Base-by-base conservation (phyloP, 2,329 filamentous ascomycete genomes). In the Aquanectria penicillioides region DNA sequence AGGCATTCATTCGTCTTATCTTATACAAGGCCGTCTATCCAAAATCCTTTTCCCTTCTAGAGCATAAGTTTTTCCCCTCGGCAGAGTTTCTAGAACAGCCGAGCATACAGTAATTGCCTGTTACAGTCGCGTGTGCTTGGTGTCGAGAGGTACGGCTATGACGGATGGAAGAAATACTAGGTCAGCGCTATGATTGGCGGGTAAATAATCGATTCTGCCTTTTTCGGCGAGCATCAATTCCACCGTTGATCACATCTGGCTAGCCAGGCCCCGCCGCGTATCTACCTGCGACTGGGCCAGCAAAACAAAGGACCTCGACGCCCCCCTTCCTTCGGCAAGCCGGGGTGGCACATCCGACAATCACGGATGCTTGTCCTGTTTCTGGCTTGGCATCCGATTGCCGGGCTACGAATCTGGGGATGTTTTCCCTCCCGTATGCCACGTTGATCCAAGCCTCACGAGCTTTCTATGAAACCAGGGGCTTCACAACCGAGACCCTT, bases 341-440 rank as follows among this genome's bases (percentile, higher is more conserved):
- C 28, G 11, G 26, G 41, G 17, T 33, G 17, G 10, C 17, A 13
- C 28, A 31, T 23, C 28, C 41, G 41, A 33, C 7, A 23, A 3
- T 11, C 6, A 33, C 18, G 41, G 26, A 20, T 33, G 11, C 41
- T 31, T 22, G 41, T n/a, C 1, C 41, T 46, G 41, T 33, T 46
- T 46, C 41, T 46, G 41, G 41, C 41, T 46, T 46, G 41, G 41
- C 41, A 46, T 33, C 26, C 41, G 41, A 46, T 46, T 46, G 41
- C 41, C 41, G 41, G 13, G 41, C 18, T 33, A 18, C 26, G 23
- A 46, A 46, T 46, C 41, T 31, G 41, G 41, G 28, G 41, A 44
- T 33, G 15, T 46, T 28, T 46, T 46, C 26, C 26, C 41, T n/a
- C 17, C 26, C 41, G 26, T 10, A n/a, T 10, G 17, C 13, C 28